These are phyloP conservation scores for Canavalia ensiformis DNA, from an alignment of 306 rosid genomes.

Conservation along the genomic window DNA sequence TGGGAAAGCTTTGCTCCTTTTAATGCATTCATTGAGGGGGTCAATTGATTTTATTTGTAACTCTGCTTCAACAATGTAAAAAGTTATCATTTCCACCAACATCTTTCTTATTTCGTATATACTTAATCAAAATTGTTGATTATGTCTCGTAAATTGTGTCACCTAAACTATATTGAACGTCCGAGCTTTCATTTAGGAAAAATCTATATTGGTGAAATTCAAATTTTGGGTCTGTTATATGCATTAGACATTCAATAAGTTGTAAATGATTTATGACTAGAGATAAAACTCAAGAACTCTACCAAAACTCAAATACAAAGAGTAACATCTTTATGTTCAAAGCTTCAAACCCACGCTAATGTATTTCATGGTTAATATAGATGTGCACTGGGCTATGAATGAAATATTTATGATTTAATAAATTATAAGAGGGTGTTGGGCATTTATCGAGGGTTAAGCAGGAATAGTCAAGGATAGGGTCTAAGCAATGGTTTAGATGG, in stretches of 20 bases:
- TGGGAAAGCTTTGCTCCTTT: slow-evolving; percentile 19
- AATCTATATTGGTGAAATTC: not conserved
- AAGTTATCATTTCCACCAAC: too few relatives aligned
- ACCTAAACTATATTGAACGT: not conserved
- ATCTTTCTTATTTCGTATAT: too few relatives aligned
- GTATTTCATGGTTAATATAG: slow-evolving; percentile 24
- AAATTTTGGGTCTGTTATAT: slow-evolving; percentile 5
- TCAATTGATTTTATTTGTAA: too few relatives aligned
- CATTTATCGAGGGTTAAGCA: slow-evolving; percentile 75
- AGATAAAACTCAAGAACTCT: slow-evolving; percentile 19
- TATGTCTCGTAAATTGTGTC: too few relatives aligned
- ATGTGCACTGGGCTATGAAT: not conserved
- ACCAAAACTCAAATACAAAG: not conserved
- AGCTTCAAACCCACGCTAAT: not conserved
- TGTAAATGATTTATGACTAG: not conserved
- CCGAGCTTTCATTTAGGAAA: slow-evolving; percentile 12
- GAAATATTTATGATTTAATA: slow-evolving; percentile 13
- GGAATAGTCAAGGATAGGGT: slow-evolving; percentile 69
- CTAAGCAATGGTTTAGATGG: slow-evolving; percentile 70
- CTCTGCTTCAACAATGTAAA: too few relatives aligned
- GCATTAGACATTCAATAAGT: not conserved
- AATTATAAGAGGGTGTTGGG: slow-evolving; percentile 68
- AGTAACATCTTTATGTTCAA: slow-evolving; percentile 19
- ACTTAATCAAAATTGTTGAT: too few relatives aligned
- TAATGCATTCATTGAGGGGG: not conserved